Conservation (phyloP, 2,329 filamentous ascomycete genomes). For the Alternaria triticina region DNA sequence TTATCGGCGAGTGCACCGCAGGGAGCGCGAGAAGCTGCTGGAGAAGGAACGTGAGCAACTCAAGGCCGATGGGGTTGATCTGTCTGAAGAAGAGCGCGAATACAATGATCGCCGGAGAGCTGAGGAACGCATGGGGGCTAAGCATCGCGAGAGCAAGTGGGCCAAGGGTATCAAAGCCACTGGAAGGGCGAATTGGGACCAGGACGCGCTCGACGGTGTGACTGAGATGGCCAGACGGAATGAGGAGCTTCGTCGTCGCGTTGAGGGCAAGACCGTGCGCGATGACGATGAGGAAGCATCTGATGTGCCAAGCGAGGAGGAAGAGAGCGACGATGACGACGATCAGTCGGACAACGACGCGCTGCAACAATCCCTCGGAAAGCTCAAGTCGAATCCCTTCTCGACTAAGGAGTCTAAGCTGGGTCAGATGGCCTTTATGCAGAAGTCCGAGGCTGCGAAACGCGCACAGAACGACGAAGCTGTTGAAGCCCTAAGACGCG, state of each 20-base stretch:
- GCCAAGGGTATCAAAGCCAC: constrained; percentile 82
- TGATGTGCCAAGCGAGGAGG: constrained; percentile 56
- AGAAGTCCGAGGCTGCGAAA: constrained; percentile 78
- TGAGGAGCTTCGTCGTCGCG: constrained; percentile 79
- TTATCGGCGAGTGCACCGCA: constrained; percentile 90
- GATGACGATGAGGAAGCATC: constrained; percentile 58
- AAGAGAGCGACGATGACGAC: constrained; percentile 63
- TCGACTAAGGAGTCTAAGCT: constrained; percentile 70
- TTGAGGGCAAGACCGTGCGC: constrained; percentile 71
- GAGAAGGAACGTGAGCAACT: constrained; percentile 64
- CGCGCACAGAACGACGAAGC: constrained; percentile 83
- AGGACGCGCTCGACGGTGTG: constrained; percentile 78
- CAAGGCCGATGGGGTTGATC: constrained; percentile 64
- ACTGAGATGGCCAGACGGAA: constrained; percentile 82
- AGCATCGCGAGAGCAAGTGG: constrained; percentile 90
- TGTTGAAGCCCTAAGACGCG: constrained; percentile 63
- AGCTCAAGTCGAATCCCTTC: constrained; percentile 53
- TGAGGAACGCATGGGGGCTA: constrained; percentile 82
- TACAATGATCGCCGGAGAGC: constrained; percentile 76
- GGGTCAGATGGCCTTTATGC: constrained; percentile 92
- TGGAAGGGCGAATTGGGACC: constrained; percentile 85
- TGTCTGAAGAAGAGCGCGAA: constrained; percentile 70
- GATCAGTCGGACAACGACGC: constrained; percentile 61
- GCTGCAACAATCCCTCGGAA: constrained; percentile 45
- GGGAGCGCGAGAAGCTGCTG: constrained; percentile 68